Percentiles rank a stretch among this genome's conserved stretches.
phyloP scores from a whole-genome alignment of 257 asterid species.

The Marsdenia floribunda region DNA sequence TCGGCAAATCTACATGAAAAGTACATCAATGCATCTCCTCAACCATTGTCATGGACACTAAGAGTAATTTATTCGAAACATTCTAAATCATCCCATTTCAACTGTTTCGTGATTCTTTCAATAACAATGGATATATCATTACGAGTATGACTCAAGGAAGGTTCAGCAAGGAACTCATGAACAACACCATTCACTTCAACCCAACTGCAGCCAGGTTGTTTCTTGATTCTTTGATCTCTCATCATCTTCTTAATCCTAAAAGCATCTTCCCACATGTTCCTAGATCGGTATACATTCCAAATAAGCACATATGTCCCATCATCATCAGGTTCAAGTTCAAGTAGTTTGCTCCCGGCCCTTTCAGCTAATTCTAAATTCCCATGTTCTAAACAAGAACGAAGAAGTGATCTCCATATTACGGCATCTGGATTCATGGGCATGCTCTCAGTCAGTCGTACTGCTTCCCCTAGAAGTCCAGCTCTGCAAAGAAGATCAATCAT shows the following conservation, averaged over 20 bases:
- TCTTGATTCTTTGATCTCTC: constrained; percentile 65
- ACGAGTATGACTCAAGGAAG: constrained; percentile 22
- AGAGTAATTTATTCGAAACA: background rate
- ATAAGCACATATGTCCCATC: constrained; percentile 66
- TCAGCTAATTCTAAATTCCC: constrained; percentile 60
- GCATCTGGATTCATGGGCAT: constrained; percentile 80
- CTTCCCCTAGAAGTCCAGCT: constrained; percentile 58
- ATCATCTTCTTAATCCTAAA: constrained; percentile 46
- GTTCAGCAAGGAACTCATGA: constrained; percentile 72
- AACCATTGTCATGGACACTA: background rate
- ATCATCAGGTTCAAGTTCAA: constrained; percentile 57
- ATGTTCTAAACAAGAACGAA: constrained; percentile 44
- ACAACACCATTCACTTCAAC: constrained; percentile 65
- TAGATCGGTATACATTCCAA: constrained; percentile 48
- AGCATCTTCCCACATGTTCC: constrained; percentile 54
- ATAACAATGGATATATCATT: constrained; percentile 26
- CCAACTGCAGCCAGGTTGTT: constrained; percentile 92
- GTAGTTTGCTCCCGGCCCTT: constrained; percentile 45
- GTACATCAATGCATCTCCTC: background rate
- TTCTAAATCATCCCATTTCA: constrained; percentile 22
- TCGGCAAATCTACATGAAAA: background rate
- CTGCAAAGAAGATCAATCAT: constrained; percentile 73
- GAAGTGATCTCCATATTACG: constrained; percentile 66
- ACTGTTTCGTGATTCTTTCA: constrained; percentile 35
- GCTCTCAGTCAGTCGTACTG: constrained; percentile 33